phyloP scores from a whole-genome alignment of 2,329 filamentous ascomycete species.

The Chaetothyriales sp. region DNA sequence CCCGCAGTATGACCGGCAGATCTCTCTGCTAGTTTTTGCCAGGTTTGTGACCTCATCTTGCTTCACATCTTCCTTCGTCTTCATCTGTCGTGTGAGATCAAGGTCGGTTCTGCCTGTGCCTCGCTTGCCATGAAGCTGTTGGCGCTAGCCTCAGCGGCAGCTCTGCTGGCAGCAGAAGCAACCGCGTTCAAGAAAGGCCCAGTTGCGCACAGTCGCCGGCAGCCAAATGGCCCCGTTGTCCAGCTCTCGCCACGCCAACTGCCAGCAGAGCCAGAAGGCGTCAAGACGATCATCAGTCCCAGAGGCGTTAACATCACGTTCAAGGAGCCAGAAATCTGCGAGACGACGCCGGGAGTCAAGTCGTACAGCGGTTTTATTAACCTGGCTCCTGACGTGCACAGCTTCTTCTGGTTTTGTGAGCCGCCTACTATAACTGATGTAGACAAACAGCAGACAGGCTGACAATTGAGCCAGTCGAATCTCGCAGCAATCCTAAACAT shows the following conservation, averaged over 20 bases:
- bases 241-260: conserved; percentile 21
- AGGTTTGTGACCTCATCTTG: not conserved
- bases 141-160: not conserved
- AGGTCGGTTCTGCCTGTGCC: not conserved
- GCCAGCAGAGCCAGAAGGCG: conserved; percentile 23
- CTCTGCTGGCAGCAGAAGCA: not conserved
- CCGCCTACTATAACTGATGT: conserved; percentile 14
- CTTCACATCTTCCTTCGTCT: not conserved
- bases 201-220: not conserved
- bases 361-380: conserved; percentile 43
- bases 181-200: not conserved
- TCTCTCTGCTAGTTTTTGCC: not conserved
- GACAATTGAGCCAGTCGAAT: not conserved
- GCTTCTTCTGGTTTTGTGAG: conserved; percentile 44
- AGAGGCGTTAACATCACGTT: conserved; percentile 40
- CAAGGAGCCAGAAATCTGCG: conserved; percentile 43
- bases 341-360: conserved; percentile 41
- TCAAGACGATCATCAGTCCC: conserved; percentile 26
- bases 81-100: not conserved
- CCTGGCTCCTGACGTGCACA: conserved; percentile 35
- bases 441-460: not conserved
- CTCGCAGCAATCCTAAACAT: conserved; percentile 33
- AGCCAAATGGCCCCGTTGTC: conserved; percentile 4
- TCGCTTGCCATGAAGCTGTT: not conserved
- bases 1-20: not conserved